These are phyloP conservation scores for Solanum chaucha DNA, from an alignment of 257 asterid genomes.

Conservation along the genomic window DNA sequence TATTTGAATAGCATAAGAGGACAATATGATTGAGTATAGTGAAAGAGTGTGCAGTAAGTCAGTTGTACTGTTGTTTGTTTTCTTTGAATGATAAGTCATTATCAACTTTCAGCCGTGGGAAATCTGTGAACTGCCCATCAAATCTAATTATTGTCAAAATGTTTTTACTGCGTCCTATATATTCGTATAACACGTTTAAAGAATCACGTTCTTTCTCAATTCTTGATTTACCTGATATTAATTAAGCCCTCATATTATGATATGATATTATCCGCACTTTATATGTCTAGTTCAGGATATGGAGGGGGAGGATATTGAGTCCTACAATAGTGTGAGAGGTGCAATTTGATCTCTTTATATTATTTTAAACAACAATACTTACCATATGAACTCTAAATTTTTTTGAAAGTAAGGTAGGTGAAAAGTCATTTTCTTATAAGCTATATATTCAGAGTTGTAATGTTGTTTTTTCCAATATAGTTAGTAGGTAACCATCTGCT, in stretches of 20 bases:
- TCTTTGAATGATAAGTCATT: neutral
- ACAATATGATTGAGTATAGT: neutral
- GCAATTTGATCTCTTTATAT: neutral
- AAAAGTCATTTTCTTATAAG: neutral
- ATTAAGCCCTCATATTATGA: too few relatives aligned
- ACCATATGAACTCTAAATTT: too few relatives aligned
- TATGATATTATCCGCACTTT: too few relatives aligned
- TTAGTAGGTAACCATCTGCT: neutral
- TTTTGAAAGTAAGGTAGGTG: too few relatives aligned
- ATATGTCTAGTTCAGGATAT: neutral
- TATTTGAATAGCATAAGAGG: neutral
- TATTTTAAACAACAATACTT: too few relatives aligned
- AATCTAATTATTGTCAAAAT: neutral
- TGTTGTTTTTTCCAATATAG: neutral
- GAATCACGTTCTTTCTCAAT: too few relatives aligned
- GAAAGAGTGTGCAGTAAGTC: neutral
- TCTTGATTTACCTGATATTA: too few relatives aligned
- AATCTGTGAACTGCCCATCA: neutral
- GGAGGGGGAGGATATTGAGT: neutral
- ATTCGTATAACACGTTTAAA: neutral
- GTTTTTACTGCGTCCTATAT: neutral
- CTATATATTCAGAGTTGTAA: neutral
- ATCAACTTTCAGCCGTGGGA: neutral
- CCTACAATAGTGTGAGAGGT: too few relatives aligned
- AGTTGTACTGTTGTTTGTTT: neutral